Percentiles rank a stretch among this genome's conserved stretches.
Evolutionary conservation across 352 stramenopile genomes (phyloP).

Genomic region (Phytophthora sansomeana): DNA sequence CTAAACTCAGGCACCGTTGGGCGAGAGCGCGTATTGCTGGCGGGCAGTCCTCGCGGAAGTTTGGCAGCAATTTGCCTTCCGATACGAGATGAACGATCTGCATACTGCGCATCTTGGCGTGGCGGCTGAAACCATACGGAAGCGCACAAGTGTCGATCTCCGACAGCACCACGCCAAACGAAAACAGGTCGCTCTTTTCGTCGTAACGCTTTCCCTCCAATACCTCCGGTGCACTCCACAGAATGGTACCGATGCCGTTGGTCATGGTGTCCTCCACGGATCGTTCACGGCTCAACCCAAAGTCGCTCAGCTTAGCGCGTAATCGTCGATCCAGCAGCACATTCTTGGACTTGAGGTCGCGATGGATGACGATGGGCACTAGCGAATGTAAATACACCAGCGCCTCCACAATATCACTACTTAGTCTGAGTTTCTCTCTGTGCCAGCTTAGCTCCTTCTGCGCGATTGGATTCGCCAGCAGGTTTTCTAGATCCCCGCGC

Average conservation of each 20-base stretch:
- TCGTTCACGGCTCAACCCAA: constrained; percentile 70
- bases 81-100: constrained; percentile 87
- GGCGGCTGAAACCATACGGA: constrained; percentile 69
- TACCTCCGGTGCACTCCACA: constrained; percentile 78
- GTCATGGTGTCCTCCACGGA: constrained; percentile 82
- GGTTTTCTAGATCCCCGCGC: constrained; percentile 68
- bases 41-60: constrained; percentile 74
- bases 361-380: constrained; percentile 71
- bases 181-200: constrained; percentile 84
- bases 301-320: constrained; percentile 78
- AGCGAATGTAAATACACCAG: constrained; percentile 80
- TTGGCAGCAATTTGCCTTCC: constrained; percentile 77
- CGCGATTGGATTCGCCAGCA: constrained; percentile 51
- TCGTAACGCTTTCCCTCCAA: constrained; percentile 79
- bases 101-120: constrained; percentile 82
- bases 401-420: constrained; percentile 71
- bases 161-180: constrained; percentile 75
- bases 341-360: constrained; percentile 82
- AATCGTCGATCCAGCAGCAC: constrained; percentile 67
- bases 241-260: constrained; percentile 77
- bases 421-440: constrained; percentile 66
- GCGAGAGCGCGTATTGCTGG: constrained; percentile 60
- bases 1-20: constrained; percentile 66
- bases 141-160: constrained; percentile 83
- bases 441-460: constrained; percentile 58